Percentiles rank a stretch among this genome's conserved stretches.
Conservation (phyloP, 2,329 filamentous ascomycete genomes). For the Xylariaceae sp. region DNA sequence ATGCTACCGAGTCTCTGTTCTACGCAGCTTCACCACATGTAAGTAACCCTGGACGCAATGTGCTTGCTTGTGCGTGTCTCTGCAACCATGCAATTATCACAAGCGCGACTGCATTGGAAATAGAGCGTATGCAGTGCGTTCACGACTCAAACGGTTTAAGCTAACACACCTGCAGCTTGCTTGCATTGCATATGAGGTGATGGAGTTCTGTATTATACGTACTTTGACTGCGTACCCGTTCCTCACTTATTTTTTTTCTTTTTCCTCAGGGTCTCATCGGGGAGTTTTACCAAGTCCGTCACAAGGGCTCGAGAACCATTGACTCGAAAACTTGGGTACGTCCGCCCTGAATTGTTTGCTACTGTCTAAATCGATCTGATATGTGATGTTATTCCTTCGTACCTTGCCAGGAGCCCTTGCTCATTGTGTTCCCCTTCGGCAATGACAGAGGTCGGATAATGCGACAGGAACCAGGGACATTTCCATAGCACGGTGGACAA, state of each 20-base stretch:
- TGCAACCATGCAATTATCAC: background rate
- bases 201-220: background rate
- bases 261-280: constrained; percentile 2
- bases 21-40: too few species aligned
- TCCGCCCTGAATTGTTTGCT: background rate
- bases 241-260: background rate
- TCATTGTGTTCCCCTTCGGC: background rate
- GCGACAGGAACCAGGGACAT: background rate
- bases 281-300: background rate
- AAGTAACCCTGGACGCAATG: too few species aligned
- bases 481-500: too few species aligned
- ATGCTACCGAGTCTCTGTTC: too few species aligned
- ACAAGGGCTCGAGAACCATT: background rate
- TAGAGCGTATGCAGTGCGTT: background rate
- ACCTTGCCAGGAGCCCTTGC: too few species aligned
- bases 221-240: too few species aligned
- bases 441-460: background rate
- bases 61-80: background rate
- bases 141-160: constrained; percentile 5
- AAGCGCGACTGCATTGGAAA: background rate
- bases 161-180: background rate
- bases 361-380: background rate
- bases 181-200: background rate
- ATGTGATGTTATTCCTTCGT: background rate
- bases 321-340: background rate